phyloP scores from a whole-genome alignment of 352 stramenopile genomes.

The Pythium sukuiense region DNA sequence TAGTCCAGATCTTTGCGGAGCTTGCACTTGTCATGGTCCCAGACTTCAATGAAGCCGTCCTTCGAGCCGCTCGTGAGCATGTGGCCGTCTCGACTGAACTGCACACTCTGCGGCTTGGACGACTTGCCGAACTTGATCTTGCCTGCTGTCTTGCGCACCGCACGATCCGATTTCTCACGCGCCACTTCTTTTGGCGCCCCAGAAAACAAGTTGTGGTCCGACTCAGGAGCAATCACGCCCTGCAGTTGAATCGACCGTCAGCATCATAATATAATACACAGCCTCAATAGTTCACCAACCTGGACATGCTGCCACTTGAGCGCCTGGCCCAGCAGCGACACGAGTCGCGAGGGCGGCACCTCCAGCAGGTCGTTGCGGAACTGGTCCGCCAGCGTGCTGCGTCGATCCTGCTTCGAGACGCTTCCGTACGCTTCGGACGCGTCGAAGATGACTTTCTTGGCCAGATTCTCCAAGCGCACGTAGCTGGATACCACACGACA shows the following conservation, averaged over 20 bases:
- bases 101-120: constrained; percentile 75
- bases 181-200: constrained; percentile 52
- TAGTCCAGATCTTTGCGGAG: constrained; percentile 93
- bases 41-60: constrained; percentile 95
- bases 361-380: constrained; percentile 73
- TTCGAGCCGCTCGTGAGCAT: constrained; percentile 93
- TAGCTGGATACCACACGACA: constrained; percentile 33
- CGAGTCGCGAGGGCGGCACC: constrained; percentile 84
- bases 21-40: constrained; percentile 90
- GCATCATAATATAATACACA: background rate
- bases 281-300: constrained; percentile 19
- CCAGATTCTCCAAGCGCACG: constrained; percentile 72
- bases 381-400: constrained; percentile 74
- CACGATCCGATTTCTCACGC: constrained; percentile 60
- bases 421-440: constrained; percentile 62
- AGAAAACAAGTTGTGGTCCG: constrained; percentile 84
- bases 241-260: constrained; percentile 24
- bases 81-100: constrained; percentile 88
- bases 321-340: constrained; percentile 87
- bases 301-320: constrained; percentile 90
- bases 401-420: constrained; percentile 72
- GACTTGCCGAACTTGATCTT: constrained; percentile 91
- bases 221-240: constrained; percentile 57
- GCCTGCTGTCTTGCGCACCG: constrained; percentile 59
- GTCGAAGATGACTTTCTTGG: constrained; percentile 70